Base-by-base conservation (phyloP, 139 green algal species). In the Tetraselmis chui region DNA sequence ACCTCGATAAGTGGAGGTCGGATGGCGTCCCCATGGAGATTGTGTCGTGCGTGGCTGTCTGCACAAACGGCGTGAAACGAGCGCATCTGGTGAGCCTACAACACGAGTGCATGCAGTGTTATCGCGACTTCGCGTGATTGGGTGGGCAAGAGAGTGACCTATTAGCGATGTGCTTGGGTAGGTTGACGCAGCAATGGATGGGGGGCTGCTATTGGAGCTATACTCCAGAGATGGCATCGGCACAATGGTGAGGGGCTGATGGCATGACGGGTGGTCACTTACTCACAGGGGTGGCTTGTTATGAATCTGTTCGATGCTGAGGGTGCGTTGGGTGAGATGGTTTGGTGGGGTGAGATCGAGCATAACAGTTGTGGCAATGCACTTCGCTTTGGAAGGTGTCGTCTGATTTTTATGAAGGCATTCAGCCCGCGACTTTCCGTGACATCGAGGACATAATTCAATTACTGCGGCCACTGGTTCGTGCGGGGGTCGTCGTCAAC, bases 201-300 rank as follows among this genome's bases (percentile, higher is more conserved):
- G 86, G 87, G 30, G 91, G 22, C 82, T 97, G 79, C 88, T 98
- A 85, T 87, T 97, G 29, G 96, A 99, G 91, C 90, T 99, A 30
- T 99, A 98, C 91, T 96, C 93, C 11, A 83, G 94, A 2, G 96
- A 99, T 83, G 96, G 96, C 0, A 87, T 98, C 26, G 96, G 96
- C 75, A 94, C 88, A 76, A 98, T 98, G 95, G 74, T 29, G 74
- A 77, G 74, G 11, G 59, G 59, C 23, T 23, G 59, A 23, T 75
- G 59, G 59, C 23, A 23, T 75, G 23, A n/a, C 23, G 59, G 59
- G 59, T 75, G 59, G 59, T 75, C 23, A 23, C 23, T 23, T 23
- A 75, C 23, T n/a, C 59, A 75, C 59, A 75, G 59, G 23, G 23
- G 23, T 75, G 59, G 23, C 23, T 23, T n/a, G 23, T n/a, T 23